Evolutionary conservation across 805 yeast species (phyloP), one percentile per base, ranked within the genome.

Genomic region (Candida peoriensis): DNA sequence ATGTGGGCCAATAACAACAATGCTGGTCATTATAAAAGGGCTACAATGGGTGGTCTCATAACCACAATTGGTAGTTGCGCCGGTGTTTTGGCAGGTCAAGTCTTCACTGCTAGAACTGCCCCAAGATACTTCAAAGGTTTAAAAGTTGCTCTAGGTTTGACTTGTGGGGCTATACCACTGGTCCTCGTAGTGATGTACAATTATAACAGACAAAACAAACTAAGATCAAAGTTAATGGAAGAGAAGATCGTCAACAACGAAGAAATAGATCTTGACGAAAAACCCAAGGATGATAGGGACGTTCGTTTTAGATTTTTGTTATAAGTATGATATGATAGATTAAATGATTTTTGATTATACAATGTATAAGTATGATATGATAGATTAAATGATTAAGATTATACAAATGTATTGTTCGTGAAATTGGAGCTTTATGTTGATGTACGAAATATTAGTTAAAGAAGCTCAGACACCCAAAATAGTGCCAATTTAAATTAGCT

Each of bases 1-100:
- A 47, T 62, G 48, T 62, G 68, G 68, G 43, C 55, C n/a, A 61
- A 64, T 41, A 64, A 64, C 40, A 62, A 62, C 37, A 56, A 51
- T 24, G 66, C 64, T 14, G 64, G 64, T 24, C 63, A 61, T 36
- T 62, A 54, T 36, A 62, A 62, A 38, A 53, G 68, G 34, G 68
- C 68, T 3, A 58, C 68, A 2, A 61, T 63, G 29, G 49, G 60
- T 13, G 68, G 66, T 12, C 52, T 62, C 38, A 59, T 58, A 28
- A 44, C 63, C 14, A 55, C 62, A 12, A 44, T 58, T 17, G 68
- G 66, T 22, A 53, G 61, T 11, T 47, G 56, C 31, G 52, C 66
- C 5, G 68, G 68, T 43, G 53, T 62, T 15, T 54, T 61, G 4
- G 58, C 64, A 1, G 66, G 66, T 21, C 68, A 62, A 41, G 53